Evolutionary conservation across 2,329 filamentous ascomycete genomes (phyloP).

Genomic region (Penicillium sclerotigenum): DNA sequence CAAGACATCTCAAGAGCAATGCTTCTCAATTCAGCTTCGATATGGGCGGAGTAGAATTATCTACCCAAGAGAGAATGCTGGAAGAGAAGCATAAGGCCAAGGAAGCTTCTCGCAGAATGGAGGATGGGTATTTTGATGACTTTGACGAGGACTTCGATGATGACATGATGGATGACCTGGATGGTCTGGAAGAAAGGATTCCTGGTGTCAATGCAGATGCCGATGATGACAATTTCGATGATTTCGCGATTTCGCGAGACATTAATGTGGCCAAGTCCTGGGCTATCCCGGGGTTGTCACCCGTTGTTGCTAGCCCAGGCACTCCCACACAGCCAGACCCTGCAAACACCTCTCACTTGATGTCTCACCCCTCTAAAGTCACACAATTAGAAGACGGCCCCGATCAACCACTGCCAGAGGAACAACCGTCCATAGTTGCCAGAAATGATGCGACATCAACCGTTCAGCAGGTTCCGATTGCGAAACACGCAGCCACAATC

Average conservation of each 20-base stretch:
- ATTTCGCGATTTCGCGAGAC: conserved; percentile 26
- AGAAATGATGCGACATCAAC: background rate
- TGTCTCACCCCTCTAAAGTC: background rate
- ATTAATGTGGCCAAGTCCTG: conserved; percentile 30
- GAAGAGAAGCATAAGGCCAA: conserved; percentile 62
- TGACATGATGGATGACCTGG: conserved; percentile 43
- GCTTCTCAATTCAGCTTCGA: conserved; percentile 66
- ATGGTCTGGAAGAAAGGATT: conserved; percentile 48
- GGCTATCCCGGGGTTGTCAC: conserved; percentile 36
- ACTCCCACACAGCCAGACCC: conserved; percentile 23
- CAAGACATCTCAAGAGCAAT: conserved; percentile 53
- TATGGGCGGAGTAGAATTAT: conserved; percentile 56
- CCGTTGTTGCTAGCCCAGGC: conserved; percentile 35
- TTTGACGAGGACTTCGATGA: conserved; percentile 47
- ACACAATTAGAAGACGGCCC: background rate
- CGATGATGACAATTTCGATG: conserved; percentile 39
- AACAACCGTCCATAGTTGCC: background rate
- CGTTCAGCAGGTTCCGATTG: background rate
- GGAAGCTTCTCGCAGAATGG: conserved; percentile 43
- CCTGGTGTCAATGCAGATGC: conserved; percentile 49
- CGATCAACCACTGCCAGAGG: background rate
- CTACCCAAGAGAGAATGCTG: conserved; percentile 58
- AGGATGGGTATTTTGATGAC: conserved; percentile 37
- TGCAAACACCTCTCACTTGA: background rate
- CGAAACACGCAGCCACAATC: conserved; percentile 6